phyloP scores from a whole-genome alignment of 306 rosid species.

The Hippophae rhamnoides region DNA sequence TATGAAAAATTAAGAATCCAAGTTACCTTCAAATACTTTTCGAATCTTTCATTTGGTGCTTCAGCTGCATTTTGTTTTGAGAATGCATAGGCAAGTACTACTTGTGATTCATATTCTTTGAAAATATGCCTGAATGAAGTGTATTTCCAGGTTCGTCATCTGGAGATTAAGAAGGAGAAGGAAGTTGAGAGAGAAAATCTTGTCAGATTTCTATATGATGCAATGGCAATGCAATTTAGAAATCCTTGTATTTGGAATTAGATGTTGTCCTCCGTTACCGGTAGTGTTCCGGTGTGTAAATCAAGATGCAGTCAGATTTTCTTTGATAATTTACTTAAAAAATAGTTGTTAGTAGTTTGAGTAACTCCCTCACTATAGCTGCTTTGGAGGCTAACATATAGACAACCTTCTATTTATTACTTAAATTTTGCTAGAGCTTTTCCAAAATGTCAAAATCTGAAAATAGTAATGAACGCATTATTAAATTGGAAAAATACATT shows the following conservation, averaged over 20 bases:
- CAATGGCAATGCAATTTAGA: conserved; percentile 69
- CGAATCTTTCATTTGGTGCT: too few relatives aligned
- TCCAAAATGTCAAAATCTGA: too few relatives aligned
- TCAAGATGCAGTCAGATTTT: conserved; percentile 21
- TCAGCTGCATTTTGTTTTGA: too few relatives aligned
- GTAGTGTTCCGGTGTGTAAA: conserved; percentile 10
- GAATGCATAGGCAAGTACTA: too few relatives aligned
- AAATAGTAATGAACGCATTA: too few relatives aligned
- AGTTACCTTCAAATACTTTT: too few relatives aligned
- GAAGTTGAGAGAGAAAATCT: conserved; percentile 47
- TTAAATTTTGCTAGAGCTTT: too few relatives aligned
- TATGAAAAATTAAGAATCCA: too few relatives aligned
- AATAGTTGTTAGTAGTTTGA: not conserved
- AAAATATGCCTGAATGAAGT: conserved; percentile 15
- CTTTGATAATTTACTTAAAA: not conserved
- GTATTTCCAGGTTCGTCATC: conserved; percentile 72
- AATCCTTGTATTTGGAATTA: conserved; percentile 73
- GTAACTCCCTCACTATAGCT: not conserved
- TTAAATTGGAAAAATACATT: too few relatives aligned
- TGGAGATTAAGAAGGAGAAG: conserved; percentile 79
- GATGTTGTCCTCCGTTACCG: conserved; percentile 8
- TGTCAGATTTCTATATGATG: conserved; percentile 57
- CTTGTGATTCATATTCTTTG: not conserved
- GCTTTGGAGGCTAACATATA: too few relatives aligned
- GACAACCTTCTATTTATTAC: too few relatives aligned